Base-by-base conservation (phyloP, 495 filamentous ascomycete species). In the Xylaria flabelliformis region DNA sequence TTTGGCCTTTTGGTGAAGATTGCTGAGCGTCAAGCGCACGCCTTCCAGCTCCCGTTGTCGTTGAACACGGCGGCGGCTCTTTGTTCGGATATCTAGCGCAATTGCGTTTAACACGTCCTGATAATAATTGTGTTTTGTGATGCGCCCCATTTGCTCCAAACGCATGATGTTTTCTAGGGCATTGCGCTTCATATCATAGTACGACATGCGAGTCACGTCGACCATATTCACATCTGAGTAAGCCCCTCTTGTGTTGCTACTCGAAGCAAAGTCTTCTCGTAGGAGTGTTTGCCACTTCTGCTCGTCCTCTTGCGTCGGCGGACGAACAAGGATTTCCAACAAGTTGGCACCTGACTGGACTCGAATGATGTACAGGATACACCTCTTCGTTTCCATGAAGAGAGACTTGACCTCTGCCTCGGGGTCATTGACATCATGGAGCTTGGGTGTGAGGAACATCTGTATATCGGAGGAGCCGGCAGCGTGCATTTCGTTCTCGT, bases 321-420 rank as follows among this genome's bases (percentile, higher is more conserved):
- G 92, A 73, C 95, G 95, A 72, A 97, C 92, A 78, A 99, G 91
- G 71, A 99, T 97, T 68, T 98, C 94, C 86, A 97, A 91, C 48
- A 99, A 85, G 76, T 95, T 97, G 50, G 89, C 80, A n/a, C 96
- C 96, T 4, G 92, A 91, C 80, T 99, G 96, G 21, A 99, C 92
- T 56, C 96, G 91, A 76, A 99, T 98, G 79, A 99, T 97, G 81
- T 98, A 99, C 68, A 99, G 86, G 69, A 99, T 91, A 80, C 96
- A 97, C 71, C 96, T 89, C 80, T 99, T 99, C 3, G 97, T 98
- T 82, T 98, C 96, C 90, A 97, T 97, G 77, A 98, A 97, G 12
- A 99, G 83, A 4, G 94, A 88, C 79, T 97, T 97, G 55, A 96
- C 83, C 59, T 96, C 92, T 4, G 92, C 94, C 74, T 98, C 94